Evolutionary conservation across 2,329 filamentous ascomycete species (phyloP).

Genomic region (Cercospora sesami): DNA sequence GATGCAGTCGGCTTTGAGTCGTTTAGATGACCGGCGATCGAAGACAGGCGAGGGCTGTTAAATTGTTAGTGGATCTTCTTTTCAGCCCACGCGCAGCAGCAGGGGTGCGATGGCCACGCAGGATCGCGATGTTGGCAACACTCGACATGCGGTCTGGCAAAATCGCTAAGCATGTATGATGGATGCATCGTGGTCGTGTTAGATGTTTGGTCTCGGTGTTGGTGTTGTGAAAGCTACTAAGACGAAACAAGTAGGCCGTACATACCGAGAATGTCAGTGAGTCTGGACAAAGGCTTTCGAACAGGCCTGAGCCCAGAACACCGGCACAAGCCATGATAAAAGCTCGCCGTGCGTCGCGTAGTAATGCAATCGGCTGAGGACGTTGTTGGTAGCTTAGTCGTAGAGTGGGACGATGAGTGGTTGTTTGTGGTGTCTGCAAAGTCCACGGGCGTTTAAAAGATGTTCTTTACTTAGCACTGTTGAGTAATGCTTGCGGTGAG

Average conservation of each 20-base stretch:
- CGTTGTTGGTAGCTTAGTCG: neutral
- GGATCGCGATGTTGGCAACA: neutral
- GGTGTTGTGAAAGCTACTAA: neutral
- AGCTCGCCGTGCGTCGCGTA: neutral
- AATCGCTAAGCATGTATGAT: conserved; percentile 8
- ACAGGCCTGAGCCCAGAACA: conserved; percentile 8
- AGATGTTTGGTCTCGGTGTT: neutral
- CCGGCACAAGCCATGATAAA: conserved; percentile 4
- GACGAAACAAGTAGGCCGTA: conserved; percentile 4
- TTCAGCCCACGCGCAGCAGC: neutral
- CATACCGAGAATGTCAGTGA: conserved; percentile 10
- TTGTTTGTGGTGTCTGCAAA: neutral
- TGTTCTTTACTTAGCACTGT: conserved; percentile 1
- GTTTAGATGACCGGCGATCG: conserved; percentile 7
- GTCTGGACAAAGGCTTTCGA: conserved; percentile 5
- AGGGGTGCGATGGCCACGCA: neutral
- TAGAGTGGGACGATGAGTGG: conserved; percentile 2
- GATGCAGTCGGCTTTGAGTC: conserved; percentile 13
- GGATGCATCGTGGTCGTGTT: conserved; percentile 4
- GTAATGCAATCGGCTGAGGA: neutral
- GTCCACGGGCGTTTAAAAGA: neutral
- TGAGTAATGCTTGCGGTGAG: conserved; percentile 13
- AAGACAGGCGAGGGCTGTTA: conserved; percentile 7
- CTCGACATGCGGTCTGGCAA: conserved; percentile 2
- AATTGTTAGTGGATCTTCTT: conserved; percentile 10